phyloP scores from a whole-genome alignment of 352 stramenopile genomes.

The Pythium scleroteichum region DNA sequence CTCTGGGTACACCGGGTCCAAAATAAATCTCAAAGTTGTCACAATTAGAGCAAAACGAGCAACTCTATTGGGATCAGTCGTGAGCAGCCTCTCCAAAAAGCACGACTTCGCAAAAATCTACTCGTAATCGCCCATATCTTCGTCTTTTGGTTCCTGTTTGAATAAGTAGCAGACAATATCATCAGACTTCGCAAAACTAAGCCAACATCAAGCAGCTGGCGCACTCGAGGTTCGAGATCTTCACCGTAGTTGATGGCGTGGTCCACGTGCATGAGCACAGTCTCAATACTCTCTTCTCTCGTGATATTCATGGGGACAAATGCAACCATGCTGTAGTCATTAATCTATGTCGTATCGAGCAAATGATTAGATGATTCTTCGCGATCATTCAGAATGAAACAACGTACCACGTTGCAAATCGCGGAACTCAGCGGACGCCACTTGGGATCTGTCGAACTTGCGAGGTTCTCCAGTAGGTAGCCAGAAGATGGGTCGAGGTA shows the following conservation, averaged over 20 bases:
- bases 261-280: conserved; percentile 95
- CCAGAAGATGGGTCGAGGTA: conserved; percentile 84
- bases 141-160: conserved; percentile 67
- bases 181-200: background rate
- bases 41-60: background rate
- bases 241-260: conserved; percentile 97
- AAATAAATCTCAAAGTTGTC: conserved; percentile 1
- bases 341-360: too few species aligned
- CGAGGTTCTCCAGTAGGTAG: conserved; percentile 82
- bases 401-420: conserved; percentile 86
- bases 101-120: too few species aligned
- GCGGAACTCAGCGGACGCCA: conserved; percentile 79
- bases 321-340: conserved; percentile 97
- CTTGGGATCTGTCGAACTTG: conserved; percentile 77
- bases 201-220: background rate
- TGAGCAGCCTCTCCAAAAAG: too few species aligned
- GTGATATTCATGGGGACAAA: conserved; percentile 98
- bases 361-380: too few species aligned
- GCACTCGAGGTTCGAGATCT: conserved; percentile 90
- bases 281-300: conserved; percentile 96
- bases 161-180: background rate
- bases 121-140: conserved; percentile 33
- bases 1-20: background rate
- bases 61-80: conserved; percentile 8
- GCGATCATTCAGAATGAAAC: background rate